phyloP scores from a whole-genome alignment of 805 yeast species.

The Ogataea ramenticola region DNA sequence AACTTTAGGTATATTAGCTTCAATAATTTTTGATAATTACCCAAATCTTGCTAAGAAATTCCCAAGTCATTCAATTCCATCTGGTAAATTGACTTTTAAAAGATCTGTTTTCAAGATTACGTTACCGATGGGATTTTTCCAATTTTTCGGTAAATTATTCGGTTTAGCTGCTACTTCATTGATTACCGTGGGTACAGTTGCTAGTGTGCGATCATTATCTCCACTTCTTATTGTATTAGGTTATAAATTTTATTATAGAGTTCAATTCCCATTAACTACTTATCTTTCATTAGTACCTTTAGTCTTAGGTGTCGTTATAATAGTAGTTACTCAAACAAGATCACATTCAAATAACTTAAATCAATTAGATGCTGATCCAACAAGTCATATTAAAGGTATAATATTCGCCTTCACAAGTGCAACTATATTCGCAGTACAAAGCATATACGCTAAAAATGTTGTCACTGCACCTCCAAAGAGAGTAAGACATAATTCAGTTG shows the following conservation, averaged over 20 bases:
- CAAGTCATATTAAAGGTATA: constrained; percentile 49
- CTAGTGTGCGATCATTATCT: constrained; percentile 61
- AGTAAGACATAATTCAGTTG: neutral
- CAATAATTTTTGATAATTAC: constrained; percentile 4
- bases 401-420: constrained; percentile 61
- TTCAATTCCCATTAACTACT: constrained; percentile 41
- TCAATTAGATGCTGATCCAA: neutral
- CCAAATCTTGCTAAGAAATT: constrained; percentile 24
- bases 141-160: constrained; percentile 56
- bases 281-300: constrained; percentile 47
- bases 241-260: constrained; percentile 45
- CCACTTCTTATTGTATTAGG: constrained; percentile 55
- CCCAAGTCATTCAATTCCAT: constrained; percentile 51
- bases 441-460: constrained; percentile 78
- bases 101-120: constrained; percentile 39
- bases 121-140: constrained; percentile 59
- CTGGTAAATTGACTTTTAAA: constrained; percentile 19
- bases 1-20: constrained; percentile 12
- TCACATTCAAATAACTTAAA: constrained; percentile 15
- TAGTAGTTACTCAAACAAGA: constrained; percentile 29
- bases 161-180: constrained; percentile 58
- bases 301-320: constrained; percentile 44
- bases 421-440: constrained; percentile 74
- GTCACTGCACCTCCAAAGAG: constrained; percentile 38
- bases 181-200: constrained; percentile 62